These are phyloP conservation scores for Penicillium cosmopolitanum DNA, from an alignment of 495 filamentous ascomycete species.

Conservation along the genomic window DNA sequence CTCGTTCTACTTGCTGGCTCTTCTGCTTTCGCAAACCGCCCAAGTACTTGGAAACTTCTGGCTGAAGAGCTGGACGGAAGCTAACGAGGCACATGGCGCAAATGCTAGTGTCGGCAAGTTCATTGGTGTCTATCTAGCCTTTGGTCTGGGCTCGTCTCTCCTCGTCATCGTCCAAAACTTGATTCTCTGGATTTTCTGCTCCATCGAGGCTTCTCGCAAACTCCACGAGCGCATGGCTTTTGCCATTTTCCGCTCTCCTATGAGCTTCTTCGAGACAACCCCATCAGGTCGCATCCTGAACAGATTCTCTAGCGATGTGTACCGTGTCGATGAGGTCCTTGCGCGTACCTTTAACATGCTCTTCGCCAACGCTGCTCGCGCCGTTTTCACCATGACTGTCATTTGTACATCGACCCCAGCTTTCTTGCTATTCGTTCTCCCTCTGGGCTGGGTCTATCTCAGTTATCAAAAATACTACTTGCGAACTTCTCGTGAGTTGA, in stretches of 20 bases:
- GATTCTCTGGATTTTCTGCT: slow-evolving; percentile 98
- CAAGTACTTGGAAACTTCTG: slow-evolving; percentile 84
- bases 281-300: slow-evolving; percentile 97
- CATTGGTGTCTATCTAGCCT: slow-evolving; percentile 91
- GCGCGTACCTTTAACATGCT: slow-evolving; percentile 93
- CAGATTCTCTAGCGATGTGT: slow-evolving; percentile 96
- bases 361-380: slow-evolving; percentile 84
- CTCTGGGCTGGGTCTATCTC: slow-evolving; percentile 79
- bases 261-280: slow-evolving; percentile 99
- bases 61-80: slow-evolving; percentile 91
- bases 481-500: slow-evolving; percentile 92
- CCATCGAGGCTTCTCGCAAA: slow-evolving; percentile 96
- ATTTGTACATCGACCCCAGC: slow-evolving; percentile 80
- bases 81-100: slow-evolving; percentile 64
- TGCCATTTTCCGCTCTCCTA: slow-evolving; percentile 96
- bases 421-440: slow-evolving; percentile 80
- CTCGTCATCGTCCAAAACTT: slow-evolving; percentile 91
- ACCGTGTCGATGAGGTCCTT: slow-evolving; percentile 92
- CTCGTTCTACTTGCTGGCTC: slow-evolving; percentile 72
- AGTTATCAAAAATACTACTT: slow-evolving; percentile 98
- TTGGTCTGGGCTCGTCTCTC: slow-evolving; percentile 85
- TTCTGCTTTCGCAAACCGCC: slow-evolving; percentile 79
- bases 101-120: slow-evolving; percentile 85
- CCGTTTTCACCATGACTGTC: slow-evolving; percentile 83
- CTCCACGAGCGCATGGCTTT: slow-evolving; percentile 98